phyloP scores from a whole-genome alignment of 352 stramenopile species.

The Pythium monospermum region DNA sequence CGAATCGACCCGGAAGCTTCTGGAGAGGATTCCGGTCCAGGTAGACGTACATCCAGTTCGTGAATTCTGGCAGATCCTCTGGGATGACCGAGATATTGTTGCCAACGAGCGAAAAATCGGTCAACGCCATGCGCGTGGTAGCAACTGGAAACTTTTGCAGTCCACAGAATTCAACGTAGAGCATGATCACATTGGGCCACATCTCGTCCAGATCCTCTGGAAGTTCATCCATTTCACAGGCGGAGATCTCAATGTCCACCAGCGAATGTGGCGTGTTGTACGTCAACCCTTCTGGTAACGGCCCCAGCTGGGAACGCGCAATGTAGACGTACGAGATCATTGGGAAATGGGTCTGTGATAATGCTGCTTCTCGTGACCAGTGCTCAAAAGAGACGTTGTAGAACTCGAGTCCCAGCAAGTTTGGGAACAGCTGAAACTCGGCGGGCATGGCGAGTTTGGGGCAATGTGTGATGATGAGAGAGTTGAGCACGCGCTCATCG shows the following conservation, averaged over 20 bases:
- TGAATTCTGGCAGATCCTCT: slow-evolving; percentile 11
- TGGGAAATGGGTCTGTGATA: slow-evolving; percentile 22
- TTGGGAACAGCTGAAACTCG: slow-evolving; percentile 25
- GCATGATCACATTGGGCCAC: slow-evolving; percentile 27
- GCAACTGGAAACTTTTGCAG: slow-evolving; percentile 25
- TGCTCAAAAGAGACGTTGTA: slow-evolving; percentile 36
- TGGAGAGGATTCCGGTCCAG: slow-evolving; percentile 31
- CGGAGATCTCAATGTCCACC: slow-evolving; percentile 34
- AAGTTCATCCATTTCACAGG: slow-evolving; percentile 19
- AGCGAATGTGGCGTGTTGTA: slow-evolving; percentile 25
- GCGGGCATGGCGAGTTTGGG: slow-evolving; percentile 20
- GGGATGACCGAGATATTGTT: slow-evolving; percentile 36
- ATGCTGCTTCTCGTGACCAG: slow-evolving; percentile 23
- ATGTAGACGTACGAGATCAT: slow-evolving; percentile 32
- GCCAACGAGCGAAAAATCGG: slow-evolving; percentile 29
- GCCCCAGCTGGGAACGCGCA: slow-evolving; percentile 18
- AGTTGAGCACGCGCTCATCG: slow-evolving; percentile 31
- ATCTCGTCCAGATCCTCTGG: slow-evolving; percentile 25
- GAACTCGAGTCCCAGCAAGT: slow-evolving; percentile 35
- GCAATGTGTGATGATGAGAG: slow-evolving; percentile 45
- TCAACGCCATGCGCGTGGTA: slow-evolving; percentile 21
- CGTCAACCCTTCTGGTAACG: slow-evolving; percentile 28
- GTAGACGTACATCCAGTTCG: slow-evolving; percentile 30
- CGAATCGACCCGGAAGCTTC: not conserved
- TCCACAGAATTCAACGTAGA: slow-evolving; percentile 36